Evolutionary conservation across 2,329 filamentous ascomycete genomes (phyloP), one percentile per base, ranked within the genome.

Genomic region (Fusarium compactum): DNA sequence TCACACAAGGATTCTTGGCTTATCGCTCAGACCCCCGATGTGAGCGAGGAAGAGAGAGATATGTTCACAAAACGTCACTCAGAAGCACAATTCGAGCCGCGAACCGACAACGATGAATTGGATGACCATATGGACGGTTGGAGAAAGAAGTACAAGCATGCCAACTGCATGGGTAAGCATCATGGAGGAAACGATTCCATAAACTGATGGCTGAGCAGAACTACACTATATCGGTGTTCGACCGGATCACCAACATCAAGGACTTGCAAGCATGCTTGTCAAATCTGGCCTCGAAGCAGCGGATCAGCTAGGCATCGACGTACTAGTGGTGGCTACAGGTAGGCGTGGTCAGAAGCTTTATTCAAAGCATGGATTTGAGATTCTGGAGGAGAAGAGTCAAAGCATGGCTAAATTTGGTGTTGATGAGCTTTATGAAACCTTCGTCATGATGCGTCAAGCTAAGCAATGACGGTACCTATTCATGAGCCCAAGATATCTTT

Each of bases 211-310:
- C 20, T 11, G 2, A 0, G 7, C 20, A 70, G 75, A 62, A 45
- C 61, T 75, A 3, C 71, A 75, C 27, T 76, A 76, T 40, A 57
- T 76, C 8, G 69, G 58, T 16, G 67, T 72, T 27, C 69, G 62
- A 16, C 71, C 71, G 4, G 59, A 71, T 22, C 73, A 76, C 14
- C 71, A 72, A 6, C 50, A 65, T 5, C 57, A 46, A 20, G 72
- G 74, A 12, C 48, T 76, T 14, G 74, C 61, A 4, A 69, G 69
- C 8, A 58, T 74, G 60, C 72, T 76, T 10, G 45, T 77, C 1
- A 41, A 50, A 11, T 73, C 74, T 15, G 73, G 74, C 2, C 43
- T 75, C 9, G 45, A 67, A 16, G 61, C 63, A 29, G 74, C 68
- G 9, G 60, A 65, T 3, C 44, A 63, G 20, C 41, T 76, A 1